Percentiles rank a stretch among this genome's conserved stretches.
These are phyloP conservation scores for Rubus parviflorus DNA, from an alignment of 306 rosid species.

Conservation along the genomic window DNA sequence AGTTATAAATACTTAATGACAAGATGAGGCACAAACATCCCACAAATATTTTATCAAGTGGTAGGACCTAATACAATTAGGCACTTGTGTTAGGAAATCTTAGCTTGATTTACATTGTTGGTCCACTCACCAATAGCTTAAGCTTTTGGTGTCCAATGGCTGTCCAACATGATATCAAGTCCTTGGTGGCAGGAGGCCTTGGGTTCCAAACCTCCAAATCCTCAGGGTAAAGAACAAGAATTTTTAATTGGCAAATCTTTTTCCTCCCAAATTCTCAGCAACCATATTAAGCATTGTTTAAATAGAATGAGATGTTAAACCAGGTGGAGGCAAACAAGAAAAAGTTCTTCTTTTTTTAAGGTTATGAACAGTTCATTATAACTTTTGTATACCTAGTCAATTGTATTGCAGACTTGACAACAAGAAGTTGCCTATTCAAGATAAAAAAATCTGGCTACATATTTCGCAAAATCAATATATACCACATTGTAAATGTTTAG, in stretches of 20 bases:
- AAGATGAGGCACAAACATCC: not conserved
- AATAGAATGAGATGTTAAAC: not conserved
- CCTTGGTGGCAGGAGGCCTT: not conserved
- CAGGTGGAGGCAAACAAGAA: not conserved
- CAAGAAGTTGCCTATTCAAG: not conserved
- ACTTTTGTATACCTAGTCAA: not conserved
- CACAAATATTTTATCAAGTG: not conserved
- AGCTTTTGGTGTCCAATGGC: not conserved
- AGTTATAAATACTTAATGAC: not conserved
- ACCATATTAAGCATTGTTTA: not conserved
- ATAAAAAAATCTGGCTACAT: not conserved
- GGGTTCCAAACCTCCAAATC: not conserved
- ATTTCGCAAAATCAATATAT: not conserved
- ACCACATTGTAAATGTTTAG: not conserved
- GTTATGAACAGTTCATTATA: not conserved
- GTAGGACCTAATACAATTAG: not conserved
- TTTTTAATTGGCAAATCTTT: not conserved
- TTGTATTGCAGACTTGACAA: not conserved
- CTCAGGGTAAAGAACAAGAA: not conserved
- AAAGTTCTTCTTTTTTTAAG: not conserved
- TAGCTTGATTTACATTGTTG: not conserved
- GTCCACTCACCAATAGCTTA: not conserved
- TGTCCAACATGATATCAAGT: not conserved
- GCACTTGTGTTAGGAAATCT: not conserved
- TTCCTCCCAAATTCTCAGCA: not conserved